phyloP scores from a whole-genome alignment of 768 basidiomycete species.

The Termitomyces sp. region DNA sequence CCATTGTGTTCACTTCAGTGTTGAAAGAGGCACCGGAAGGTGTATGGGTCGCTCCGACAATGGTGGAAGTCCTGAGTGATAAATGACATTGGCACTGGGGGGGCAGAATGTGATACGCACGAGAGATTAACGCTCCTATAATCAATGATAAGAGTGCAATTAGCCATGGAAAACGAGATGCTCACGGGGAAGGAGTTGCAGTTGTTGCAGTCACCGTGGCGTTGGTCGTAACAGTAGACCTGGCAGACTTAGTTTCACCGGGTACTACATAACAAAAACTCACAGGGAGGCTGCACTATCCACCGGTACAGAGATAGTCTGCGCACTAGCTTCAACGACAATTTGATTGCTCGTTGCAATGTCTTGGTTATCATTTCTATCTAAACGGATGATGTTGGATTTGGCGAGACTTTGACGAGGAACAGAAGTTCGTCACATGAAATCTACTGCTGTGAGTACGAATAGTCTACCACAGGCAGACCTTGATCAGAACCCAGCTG shows the following conservation, averaged over 20 bases:
- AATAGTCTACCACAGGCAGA: background rate
- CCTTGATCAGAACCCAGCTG: background rate
- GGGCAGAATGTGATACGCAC: background rate
- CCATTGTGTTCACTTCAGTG: background rate
- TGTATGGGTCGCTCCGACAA: background rate
- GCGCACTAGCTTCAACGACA: background rate
- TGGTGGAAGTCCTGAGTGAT: background rate
- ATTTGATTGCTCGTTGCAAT: background rate
- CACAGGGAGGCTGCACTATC: background rate
- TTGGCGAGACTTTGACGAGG: background rate
- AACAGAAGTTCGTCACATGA: background rate
- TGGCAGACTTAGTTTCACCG: background rate
- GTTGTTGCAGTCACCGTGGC: background rate
- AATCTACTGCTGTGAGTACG: background rate
- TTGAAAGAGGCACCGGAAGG: background rate
- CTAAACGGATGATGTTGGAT: background rate
- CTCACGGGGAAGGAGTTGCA: background rate
- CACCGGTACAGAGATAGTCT: background rate
- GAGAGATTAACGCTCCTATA: background rate
- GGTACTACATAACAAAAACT: background rate
- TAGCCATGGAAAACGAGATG: background rate
- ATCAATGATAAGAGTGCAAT: background rate
- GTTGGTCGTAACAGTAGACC: background rate
- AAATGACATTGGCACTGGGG: background rate
- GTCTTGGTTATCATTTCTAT: background rate